Base-by-base conservation (phyloP, 202 grass and related monocot species). In the Bolboschoenoplectus hybrid region DNA sequence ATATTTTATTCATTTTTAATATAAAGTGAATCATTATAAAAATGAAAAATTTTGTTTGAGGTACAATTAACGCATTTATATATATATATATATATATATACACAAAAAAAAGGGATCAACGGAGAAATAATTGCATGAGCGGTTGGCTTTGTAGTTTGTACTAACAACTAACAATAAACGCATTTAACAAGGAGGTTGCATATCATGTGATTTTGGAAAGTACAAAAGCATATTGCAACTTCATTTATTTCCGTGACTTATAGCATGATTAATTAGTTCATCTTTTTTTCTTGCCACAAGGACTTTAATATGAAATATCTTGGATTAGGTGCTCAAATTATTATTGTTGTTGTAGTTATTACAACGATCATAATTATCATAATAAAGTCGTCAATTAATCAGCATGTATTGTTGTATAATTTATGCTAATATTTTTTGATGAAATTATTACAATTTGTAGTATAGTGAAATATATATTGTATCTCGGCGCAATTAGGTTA, bases 121-220 rank as follows among this genome's bases (percentile, higher is more conserved):
- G 7, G 16, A 73, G 49, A 44, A 46, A 49, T 49, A 73, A 45
- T 49, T 26, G n/a, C 9, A 19, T 73, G n/a, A 72, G 19, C 44
- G 8, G 43, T 13, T 47, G 69, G 43, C 43, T 49, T 47, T 49
- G 43, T 73, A 73, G 17, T 49, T 44, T 3, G n/a, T 50, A 74
- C 44, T 74, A 67, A 67, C 64, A 39, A 66, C 12, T 57, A 65
- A 65, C 10, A 50, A 78, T 39, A 55, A 78, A 78, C 57, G 50
- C 74, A 56, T 57, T 56, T 36, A 53, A 75, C 46, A 2, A 8
- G 20, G 5, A 52, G 47, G 34, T 49, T 34, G 20, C 73, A 11
- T 35, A 76, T 77, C 49, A 77, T 56, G 74, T 78, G 74, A 78
- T 57, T 73, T 78, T 56, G 5, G 1, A 9, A 57, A 38, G 74